phyloP scores from a whole-genome alignment of 139 green algal species.

The Astrephomene gubernaculifera region DNA sequence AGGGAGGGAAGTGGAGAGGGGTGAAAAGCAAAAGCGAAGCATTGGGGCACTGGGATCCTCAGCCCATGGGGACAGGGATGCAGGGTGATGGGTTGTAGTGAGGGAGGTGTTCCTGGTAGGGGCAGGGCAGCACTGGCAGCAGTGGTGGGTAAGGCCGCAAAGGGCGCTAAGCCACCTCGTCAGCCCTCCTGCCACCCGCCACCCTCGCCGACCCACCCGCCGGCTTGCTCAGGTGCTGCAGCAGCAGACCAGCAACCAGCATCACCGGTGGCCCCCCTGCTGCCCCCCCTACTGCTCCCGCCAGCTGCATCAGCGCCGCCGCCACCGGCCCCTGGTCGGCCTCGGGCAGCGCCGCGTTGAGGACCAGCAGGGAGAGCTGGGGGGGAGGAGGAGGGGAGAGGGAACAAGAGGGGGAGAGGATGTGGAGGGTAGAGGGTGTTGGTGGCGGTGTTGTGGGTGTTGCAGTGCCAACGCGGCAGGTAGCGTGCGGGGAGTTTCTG shows the following conservation, averaged over 20 bases:
- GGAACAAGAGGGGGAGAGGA: too few species aligned
- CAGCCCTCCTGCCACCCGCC: neutral
- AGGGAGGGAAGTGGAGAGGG: too few species aligned
- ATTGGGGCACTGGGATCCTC: neutral
- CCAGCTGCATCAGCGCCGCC: slow-evolving; percentile 16
- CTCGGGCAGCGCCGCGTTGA: slow-evolving; percentile 23
- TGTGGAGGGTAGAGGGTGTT: too few species aligned
- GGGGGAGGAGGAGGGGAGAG: too few species aligned
- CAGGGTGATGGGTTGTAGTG: neutral
- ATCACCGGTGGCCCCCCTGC: neutral
- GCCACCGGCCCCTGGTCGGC: slow-evolving; percentile 26
- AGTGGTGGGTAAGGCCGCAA: neutral
- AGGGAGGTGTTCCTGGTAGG: neutral
- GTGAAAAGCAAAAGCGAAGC: neutral
- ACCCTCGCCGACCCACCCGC: neutral
- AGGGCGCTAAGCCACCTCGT: too few species aligned
- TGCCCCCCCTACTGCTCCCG: neutral
- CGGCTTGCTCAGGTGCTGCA: slow-evolving; percentile 4
- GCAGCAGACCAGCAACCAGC: slow-evolving; percentile 14
- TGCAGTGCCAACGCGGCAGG: neutral
- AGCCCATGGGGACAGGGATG: neutral
- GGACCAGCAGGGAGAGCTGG: slow-evolving; percentile 11
- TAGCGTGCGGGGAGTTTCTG: neutral
- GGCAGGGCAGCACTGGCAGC: neutral
- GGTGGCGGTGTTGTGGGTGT: neutral